Conservation (phyloP, 106 monocot genomes). For the Allium sativum region DNA sequence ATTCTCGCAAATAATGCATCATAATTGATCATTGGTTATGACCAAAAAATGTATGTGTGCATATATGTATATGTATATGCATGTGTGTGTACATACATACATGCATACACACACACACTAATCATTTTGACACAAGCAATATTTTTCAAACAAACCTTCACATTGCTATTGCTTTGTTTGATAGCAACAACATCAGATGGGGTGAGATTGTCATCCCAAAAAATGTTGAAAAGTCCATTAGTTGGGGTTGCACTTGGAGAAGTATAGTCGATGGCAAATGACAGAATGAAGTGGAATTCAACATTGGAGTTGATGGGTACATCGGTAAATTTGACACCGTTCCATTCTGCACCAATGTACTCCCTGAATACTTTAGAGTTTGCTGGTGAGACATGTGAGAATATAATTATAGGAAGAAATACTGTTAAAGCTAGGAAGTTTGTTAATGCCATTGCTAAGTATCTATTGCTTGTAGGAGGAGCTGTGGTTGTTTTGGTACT, state of each 20-base stretch:
- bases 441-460: neutral
- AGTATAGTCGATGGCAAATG: constrained; percentile 21
- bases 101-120: neutral
- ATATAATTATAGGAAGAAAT: neutral
- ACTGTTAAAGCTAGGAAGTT: neutral
- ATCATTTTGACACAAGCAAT: neutral
- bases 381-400: neutral
- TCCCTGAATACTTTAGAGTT: constrained; percentile 18
- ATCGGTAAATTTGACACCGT: constrained; percentile 33
- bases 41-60: no score
- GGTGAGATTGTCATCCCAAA: constrained; percentile 18
- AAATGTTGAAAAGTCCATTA: constrained; percentile 13
- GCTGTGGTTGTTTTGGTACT: no score
- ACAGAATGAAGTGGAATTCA: constrained; percentile 24
- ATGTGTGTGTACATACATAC: neutral
- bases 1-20: neutral
- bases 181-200: constrained; percentile 9
- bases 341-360: constrained; percentile 35
- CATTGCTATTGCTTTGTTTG: constrained; percentile 9
- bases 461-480: no score
- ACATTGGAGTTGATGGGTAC: constrained; percentile 33
- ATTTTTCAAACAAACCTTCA: neutral
- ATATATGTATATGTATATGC: neutral
- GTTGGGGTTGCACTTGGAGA: constrained; percentile 3
- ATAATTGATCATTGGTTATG: neutral